Evolutionary conservation across 148 eudicot species (phyloP).

Genomic region (Rhododendron kiyosumense): DNA sequence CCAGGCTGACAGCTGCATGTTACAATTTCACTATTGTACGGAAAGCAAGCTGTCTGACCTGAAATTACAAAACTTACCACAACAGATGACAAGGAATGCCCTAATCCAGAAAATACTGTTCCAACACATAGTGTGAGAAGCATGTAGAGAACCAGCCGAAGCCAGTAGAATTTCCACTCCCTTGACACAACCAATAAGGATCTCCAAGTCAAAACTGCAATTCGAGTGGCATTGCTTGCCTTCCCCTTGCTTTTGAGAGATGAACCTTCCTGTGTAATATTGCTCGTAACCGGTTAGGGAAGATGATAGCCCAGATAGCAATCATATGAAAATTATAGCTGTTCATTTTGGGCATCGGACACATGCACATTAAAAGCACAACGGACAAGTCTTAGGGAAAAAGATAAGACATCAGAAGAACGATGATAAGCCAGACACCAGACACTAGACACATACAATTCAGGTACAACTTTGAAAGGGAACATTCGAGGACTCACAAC

Average conservation of each 20-base stretch:
- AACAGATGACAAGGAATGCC: slow-evolving; percentile 96
- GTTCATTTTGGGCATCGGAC: background rate
- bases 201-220: slow-evolving; percentile 92
- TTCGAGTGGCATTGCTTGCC: slow-evolving; percentile 63
- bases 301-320: background rate
- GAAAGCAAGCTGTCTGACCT: background rate
- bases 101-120: slow-evolving; percentile 80
- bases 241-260: slow-evolving; percentile 84
- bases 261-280: slow-evolving; percentile 70
- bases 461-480: background rate
- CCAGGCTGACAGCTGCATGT: background rate
- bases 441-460: background rate
- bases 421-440: background rate
- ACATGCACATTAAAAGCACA: background rate
- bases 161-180: slow-evolving; percentile 99
- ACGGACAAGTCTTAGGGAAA: background rate
- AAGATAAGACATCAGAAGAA: slow-evolving; percentile 2
- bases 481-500: background rate
- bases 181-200: slow-evolving; percentile 91
- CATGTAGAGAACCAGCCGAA: slow-evolving; percentile 79
- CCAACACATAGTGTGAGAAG: slow-evolving; percentile 81
- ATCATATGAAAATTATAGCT: background rate
- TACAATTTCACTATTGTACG: background rate
- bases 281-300: slow-evolving; percentile 10
- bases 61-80: slow-evolving; percentile 50